Evolutionary conservation across 2,329 filamentous ascomycete species (phyloP), one percentile per base, ranked within the genome.

Genomic region (Dothiorella sarmentorum): DNA sequence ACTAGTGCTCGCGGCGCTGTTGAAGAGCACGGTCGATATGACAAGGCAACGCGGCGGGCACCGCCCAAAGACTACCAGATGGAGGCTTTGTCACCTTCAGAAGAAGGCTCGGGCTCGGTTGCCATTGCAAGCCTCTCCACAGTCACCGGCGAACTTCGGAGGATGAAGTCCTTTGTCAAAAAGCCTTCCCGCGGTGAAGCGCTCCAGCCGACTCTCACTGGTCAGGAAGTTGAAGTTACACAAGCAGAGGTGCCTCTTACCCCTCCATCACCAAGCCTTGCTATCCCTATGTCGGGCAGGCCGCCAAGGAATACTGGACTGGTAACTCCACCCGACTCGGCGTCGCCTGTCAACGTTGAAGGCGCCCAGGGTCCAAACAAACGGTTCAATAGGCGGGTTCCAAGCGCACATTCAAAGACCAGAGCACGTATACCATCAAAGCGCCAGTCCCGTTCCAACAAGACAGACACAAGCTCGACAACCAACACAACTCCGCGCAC

Each of bases 81-180:
- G 20, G 38, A 44, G n/a, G 49, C 57, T 53, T 44, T 44, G 38
- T 59, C 57, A 3, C 18, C 11, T 4, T 59, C 57, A 6, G 44
- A 26, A 26, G 31, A 45, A 6, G 56, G 42, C 20, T 29, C 45
- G 6, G 44, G 44, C 1, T 59, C 57, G 5, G 57, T 59, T 47
- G 57, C 49, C 13, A 40, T 59, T 33, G 47, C 57, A 29, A 59
- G 57, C 24, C 24, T 59, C n/a, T 44, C 40, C 11, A 44, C 29
- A 18, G 57, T 59, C 29, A 31, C 29, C 9, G 57, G 57, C 10
- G 40, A 53, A 18, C 27, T 59, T 3, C 29, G 38, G 38, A n/a
- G 40, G 18, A 59, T 59, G 57, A 59, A 59, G 57, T 59, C 57
- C 4, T 59, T 59, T 47, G 57, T 59, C 18, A 47, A 29, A 9